phyloP scores from a whole-genome alignment of 192 early-diverging fungal genomes.

The Polychytrium aggregatum region DNA sequence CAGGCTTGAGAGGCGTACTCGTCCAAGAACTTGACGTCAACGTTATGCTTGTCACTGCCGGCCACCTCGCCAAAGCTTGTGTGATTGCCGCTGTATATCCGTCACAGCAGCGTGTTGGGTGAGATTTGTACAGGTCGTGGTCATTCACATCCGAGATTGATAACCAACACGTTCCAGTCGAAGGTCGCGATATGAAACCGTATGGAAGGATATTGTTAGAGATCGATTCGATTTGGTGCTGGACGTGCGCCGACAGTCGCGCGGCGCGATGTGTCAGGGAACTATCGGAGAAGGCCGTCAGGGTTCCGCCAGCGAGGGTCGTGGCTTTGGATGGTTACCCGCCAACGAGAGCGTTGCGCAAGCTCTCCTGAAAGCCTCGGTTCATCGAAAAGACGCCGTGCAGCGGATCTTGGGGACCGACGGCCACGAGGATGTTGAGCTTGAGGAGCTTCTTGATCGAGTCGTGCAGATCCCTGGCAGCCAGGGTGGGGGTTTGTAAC shows the following conservation, averaged over 20 bases:
- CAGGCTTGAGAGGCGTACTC: constrained; percentile 70
- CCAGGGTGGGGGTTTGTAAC: no score
- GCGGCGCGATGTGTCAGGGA: no score
- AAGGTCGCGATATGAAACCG: no score
- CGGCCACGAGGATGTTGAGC: constrained; percentile 64
- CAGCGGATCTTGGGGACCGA: constrained; percentile 25
- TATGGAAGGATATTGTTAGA: no score
- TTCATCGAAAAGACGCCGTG: constrained; percentile 24
- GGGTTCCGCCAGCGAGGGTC: no score
- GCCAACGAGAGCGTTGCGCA: constrained; percentile 36
- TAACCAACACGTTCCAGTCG: no score
- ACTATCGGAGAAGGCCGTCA: no score
- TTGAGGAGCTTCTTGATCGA: constrained; percentile 58
- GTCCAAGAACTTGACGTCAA: constrained; percentile 65
- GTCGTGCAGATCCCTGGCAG: constrained; percentile 42
- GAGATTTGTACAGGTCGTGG: neutral
- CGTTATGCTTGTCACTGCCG: constrained; percentile 43
- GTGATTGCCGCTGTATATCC: constrained; percentile 76
- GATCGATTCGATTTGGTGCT: no score
- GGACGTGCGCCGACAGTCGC: no score
- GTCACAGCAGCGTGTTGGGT: no score
- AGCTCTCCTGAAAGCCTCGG: constrained; percentile 21
- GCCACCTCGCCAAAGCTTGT: constrained; percentile 75
- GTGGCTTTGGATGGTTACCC: no score
- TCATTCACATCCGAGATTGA: neutral